Base-by-base conservation (phyloP, 2,329 filamentous ascomycete genomes). In the Tolypocladium amazonense region DNA sequence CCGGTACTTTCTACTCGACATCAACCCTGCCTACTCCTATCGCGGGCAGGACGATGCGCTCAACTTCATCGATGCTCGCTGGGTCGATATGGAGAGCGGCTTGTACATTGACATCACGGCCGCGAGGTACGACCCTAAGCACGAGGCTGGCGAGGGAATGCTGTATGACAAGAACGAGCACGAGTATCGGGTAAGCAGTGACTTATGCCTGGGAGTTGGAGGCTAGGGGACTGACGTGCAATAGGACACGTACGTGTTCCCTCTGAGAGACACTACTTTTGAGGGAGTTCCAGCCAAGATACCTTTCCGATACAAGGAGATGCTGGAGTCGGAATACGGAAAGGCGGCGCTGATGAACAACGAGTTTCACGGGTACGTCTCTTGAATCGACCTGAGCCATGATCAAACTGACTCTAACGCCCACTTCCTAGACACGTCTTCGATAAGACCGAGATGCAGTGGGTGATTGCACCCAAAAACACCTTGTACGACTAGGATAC, bases 261-360 rank as follows among this genome's bases (percentile, higher is more conserved):
- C 88, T 0, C 75, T 92, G 67, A 78, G 85, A n/a, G 80, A 85
- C 61, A 88, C 85, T 1, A 80, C 77, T 1, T 91, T 89, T 60
- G 88, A 91, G 67, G 86, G 85, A 0, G 79, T 85, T 0, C 75
- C 79, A 0, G 87, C 81, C 54, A 85, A 85, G 71, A 85, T 91
- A 30, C 88, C 88, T 0, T 85, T 80, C 65, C 73, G 76, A 9
- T 88, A 85, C 67, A 77, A 80, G 61, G 80, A 83, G 55, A 77
- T 88, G 56, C 72, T 88, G 1, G 74, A 75, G 25, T 76, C 81
- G 12, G 84, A 88, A 66, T 88, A 88, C 64, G 73, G 79, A 4
- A 67, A 76, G 56, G 77, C 74, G 53, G 77, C 84, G 0, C 66
- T 88, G 60, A 76, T 73, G 0, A 71, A 76, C 23, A 84, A 76